Percentiles rank a stretch among this genome's conserved stretches.
These are phyloP conservation scores for Sechiopsis laciniata DNA, from an alignment of 306 rosid genomes.

Conservation along the genomic window DNA sequence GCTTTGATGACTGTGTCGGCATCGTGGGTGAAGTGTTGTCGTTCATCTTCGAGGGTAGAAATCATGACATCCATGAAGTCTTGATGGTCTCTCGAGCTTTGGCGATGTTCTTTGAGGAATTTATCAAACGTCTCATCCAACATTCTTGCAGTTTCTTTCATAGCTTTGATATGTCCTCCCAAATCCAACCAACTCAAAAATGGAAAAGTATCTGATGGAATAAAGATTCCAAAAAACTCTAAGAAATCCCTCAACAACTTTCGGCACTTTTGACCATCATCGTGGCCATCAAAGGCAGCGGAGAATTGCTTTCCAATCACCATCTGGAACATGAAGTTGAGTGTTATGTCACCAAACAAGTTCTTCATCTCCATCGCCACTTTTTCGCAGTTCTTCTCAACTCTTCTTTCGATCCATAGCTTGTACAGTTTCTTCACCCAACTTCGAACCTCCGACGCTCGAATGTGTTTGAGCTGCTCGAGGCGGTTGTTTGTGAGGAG, in stretches of 20 bases:
- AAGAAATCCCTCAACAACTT: conserved; percentile 40
- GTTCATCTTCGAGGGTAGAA: background rate
- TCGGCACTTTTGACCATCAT: conserved; percentile 28
- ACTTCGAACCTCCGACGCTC: conserved; percentile 21
- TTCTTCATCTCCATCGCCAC: too few relatives aligned
- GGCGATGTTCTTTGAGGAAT: conserved; percentile 49
- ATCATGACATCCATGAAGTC: background rate
- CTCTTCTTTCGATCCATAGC: conserved; percentile 2
- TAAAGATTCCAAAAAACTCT: conserved; percentile 41
- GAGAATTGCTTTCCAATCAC: conserved; percentile 24
- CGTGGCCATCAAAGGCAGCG: conserved; percentile 3
- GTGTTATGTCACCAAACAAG: background rate
- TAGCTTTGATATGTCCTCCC: conserved; percentile 47
- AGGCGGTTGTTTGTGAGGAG: conserved; percentile 10
- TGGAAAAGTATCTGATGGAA: conserved; percentile 50
- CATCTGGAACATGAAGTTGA: background rate
- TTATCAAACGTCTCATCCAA: conserved; percentile 41
- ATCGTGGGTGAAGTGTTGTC: too few relatives aligned
- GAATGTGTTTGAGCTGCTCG: conserved; percentile 12
- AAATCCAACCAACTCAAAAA: conserved; percentile 49
- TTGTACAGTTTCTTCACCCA: background rate
- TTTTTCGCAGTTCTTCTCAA: too few relatives aligned
- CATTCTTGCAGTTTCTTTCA: conserved; percentile 51
- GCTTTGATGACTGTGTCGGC: background rate
- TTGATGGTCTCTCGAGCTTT: background rate